Conservation (phyloP, 108 stramenopile genomes). For the Nitzschia inconspicua region DNA sequence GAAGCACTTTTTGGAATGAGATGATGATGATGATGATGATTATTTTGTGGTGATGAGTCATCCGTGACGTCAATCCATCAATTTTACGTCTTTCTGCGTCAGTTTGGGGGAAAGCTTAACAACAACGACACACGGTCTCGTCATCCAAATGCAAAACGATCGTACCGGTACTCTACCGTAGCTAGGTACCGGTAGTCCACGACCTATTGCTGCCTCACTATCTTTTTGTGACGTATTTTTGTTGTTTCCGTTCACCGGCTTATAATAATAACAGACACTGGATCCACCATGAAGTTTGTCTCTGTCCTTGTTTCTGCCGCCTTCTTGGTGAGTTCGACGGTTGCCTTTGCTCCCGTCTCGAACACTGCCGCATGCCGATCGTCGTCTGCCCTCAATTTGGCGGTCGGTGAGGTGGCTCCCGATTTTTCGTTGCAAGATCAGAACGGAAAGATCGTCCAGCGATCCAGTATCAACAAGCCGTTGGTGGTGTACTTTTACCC, state of each 20-base stretch:
- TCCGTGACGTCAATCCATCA: too few relatives aligned
- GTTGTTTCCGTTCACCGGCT: neutral
- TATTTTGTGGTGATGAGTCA: too few relatives aligned
- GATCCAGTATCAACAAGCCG: constrained; percentile 74
- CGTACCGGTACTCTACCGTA: too few relatives aligned
- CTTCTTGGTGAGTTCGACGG: constrained; percentile 14
- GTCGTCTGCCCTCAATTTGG: constrained; percentile 49
- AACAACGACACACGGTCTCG: too few relatives aligned
- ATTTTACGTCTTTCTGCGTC: too few relatives aligned
- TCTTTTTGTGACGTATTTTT: neutral
- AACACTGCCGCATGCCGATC: neutral
- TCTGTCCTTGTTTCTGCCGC: constrained; percentile 3
- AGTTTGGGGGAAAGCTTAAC: too few relatives aligned
- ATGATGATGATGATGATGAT: too few relatives aligned
- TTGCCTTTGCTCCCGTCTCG: constrained; percentile 55
- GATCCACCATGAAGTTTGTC: constrained; percentile 12
- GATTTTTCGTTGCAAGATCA: constrained; percentile 75
- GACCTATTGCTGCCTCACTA: too few relatives aligned
- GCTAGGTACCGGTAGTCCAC: too few relatives aligned
- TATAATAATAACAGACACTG: neutral
- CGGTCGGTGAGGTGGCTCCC: constrained; percentile 74
- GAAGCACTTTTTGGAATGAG: too few relatives aligned
- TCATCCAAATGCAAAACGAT: too few relatives aligned
- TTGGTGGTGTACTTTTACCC: constrained; percentile 85
- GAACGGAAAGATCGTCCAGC: constrained; percentile 74